A percentile compares a stretch with the other conserved stretches of the same genome.
These are phyloP conservation scores for Trichoderma polysporum DNA, from an alignment of 2,329 filamentous ascomycete species.

Conservation along the genomic window DNA sequence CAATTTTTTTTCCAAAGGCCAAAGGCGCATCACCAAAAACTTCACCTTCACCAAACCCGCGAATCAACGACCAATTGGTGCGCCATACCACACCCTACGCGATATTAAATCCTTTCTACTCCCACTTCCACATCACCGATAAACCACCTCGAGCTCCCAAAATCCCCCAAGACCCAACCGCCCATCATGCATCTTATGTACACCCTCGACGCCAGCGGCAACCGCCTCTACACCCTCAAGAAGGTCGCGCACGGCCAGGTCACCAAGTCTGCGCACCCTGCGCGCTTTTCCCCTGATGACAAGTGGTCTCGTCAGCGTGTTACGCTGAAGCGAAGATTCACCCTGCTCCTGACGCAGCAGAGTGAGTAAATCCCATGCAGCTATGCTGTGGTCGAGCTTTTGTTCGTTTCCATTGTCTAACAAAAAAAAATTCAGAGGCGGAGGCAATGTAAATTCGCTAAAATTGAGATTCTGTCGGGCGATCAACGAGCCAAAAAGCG, in stretches of 20 bases:
- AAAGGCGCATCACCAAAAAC: constrained; percentile 19
- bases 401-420: neutral
- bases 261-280: constrained; percentile 94
- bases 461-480: neutral
- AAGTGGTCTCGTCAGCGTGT: constrained; percentile 97
- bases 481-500: neutral
- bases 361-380: constrained; percentile 40
- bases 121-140: neutral
- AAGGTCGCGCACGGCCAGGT: constrained; percentile 82
- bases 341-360: constrained; percentile 80
- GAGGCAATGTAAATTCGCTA: constrained; percentile 16
- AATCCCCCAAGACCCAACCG: neutral
- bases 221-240: constrained; percentile 92
- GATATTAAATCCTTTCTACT: neutral
- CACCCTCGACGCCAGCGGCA: constrained; percentile 77
- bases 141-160: neutral
- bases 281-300: constrained; percentile 96
- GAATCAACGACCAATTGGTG: neutral
- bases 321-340: constrained; percentile 90
- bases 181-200: constrained; percentile 68
- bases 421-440: constrained; percentile 4
- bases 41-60: constrained; percentile 16
- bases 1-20: constrained; percentile 13
- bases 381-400: neutral
- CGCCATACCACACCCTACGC: neutral